Base-by-base conservation (phyloP, 805 yeast genomes). In the Candida tallmaniae region DNA sequence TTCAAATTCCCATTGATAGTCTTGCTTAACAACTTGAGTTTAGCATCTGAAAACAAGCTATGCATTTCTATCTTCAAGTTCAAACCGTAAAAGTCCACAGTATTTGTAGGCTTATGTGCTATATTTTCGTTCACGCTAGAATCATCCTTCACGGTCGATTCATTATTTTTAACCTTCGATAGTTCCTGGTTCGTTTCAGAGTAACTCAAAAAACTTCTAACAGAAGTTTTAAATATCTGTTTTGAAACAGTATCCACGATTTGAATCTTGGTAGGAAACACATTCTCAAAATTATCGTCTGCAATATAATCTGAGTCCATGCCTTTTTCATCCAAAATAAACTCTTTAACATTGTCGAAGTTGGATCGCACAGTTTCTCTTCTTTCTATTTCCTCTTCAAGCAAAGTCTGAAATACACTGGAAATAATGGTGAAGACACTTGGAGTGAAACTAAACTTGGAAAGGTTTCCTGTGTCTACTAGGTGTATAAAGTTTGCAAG, bases 241-340 rank as follows among this genome's bases (percentile, higher is more conserved):
- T 57, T 54, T 4, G 58, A 35, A 3, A 53, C 53, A 1, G 32
- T 14, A 18, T 61, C 53, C 1, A 51, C 40, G 2, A 74, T 34
- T 0, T 78, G 63, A 22, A 77, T 48, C 38, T 70, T 75, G 0
- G 84, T 70, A 1, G 85, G 83, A 29, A 69, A 78, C 1, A 75
- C 60, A 25, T 68, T 65, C 12, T 44, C 50, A 29, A 80, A 55
- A 27, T 71, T 70, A 17, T 71, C 71, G 53, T 81, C 88, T 1
- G 83, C 64, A 5, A 76, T 58, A 36, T 50, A 58, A 41, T 73
- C 78, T 24, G 45, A 35, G 10, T 48, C 60, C 7, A 46, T 31
- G 6, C 35, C 23, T 22, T 54, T 53, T 24, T 62, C 70, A 22
- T 64, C 70, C 10, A 56, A 28, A 4, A 45, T 38, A 2, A 62